Conservation (phyloP, 1,284 basidiomycete genomes). For the Golubevia sp. region DNA sequence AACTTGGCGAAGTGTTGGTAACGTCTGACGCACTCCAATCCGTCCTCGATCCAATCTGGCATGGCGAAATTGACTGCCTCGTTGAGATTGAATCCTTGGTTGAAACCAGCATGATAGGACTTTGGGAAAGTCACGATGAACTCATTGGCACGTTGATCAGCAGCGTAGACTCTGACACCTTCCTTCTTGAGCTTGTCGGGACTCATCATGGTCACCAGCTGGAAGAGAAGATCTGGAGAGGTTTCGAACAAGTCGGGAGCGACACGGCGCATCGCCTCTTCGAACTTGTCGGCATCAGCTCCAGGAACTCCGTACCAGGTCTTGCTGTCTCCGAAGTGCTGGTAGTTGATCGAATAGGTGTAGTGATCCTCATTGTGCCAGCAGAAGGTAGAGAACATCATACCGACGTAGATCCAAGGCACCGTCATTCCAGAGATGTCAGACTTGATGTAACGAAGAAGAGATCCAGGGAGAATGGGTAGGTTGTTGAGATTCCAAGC, state of each 20-base stretch:
- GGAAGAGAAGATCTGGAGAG: constrained; percentile 94
- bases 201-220: constrained; percentile 97
- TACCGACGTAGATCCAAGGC: constrained; percentile 99
- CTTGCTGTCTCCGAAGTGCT: constrained; percentile 99
- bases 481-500: constrained; percentile 99
- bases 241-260: constrained; percentile 99
- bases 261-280: constrained; percentile 89
- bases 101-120: constrained; percentile 98
- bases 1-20: constrained; percentile 85
- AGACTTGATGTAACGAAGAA: constrained; percentile 88
- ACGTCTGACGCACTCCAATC: constrained; percentile 81
- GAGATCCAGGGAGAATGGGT: constrained; percentile 83
- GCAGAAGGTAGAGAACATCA: constrained; percentile 98
- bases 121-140: constrained; percentile 94
- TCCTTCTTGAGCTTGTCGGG: constrained; percentile 82
- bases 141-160: constrained; percentile 95
- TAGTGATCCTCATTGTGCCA: constrained; percentile 99
- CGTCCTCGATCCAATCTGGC: constrained; percentile 89
- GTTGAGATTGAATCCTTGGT: constrained; percentile 97
- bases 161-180: constrained; percentile 90
- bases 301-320: constrained; percentile 99
- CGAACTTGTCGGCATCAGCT: constrained; percentile 90
- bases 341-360: constrained; percentile 75
- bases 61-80: constrained; percentile 99
- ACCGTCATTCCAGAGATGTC: constrained; percentile 99